Evolutionary conservation across 2,329 filamentous ascomycete genomes (phyloP), one percentile per base, ranked within the genome.

Genomic region (Diaporthe vaccinii): DNA sequence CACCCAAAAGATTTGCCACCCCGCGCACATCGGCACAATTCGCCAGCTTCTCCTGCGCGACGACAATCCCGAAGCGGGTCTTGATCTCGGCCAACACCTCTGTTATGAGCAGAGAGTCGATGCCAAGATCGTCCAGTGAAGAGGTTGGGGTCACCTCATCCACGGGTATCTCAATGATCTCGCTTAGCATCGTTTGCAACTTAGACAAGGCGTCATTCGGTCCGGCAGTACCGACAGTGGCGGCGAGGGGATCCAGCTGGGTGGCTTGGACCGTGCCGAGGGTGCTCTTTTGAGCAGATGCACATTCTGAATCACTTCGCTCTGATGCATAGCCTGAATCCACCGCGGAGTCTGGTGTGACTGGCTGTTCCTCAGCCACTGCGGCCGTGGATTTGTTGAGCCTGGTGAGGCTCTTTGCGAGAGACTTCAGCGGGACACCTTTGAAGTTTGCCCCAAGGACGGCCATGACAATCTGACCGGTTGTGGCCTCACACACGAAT

Each of bases 21-120:
- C 6, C 62, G 22, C 62, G 62, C 22, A 68, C 44, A 39, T 75
- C 62, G 3, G 36, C 46, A 61, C 44, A 68, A 7, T 49, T 46
- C 53, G 58, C 55, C 22, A 78, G 76, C 20, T 70, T 44, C 0
- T 74, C 72, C 46, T 76, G 75, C 10, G 73, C 53, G 25, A 79
- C 55, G 41, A 59, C 61, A 3, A 80, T 39, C 12, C 57, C 58
- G 28, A 80, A 78, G 2, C 41, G 61, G 6, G 72, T 75, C 49
- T 78, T 74, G 14, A 84, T 80, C 22, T 84, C 83, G 20, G 75
- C 74, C 8, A 79, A 73, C 28, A 85, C 75, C 72, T 85, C 84
- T 36, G 80, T 83, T 2, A 77, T 80, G 78, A 84, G 79, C 14
- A 85, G 77, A 10, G 84, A 85, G 72, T 85, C 84, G 17, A 85